Base-by-base conservation (phyloP, 2,329 filamentous ascomycete genomes). In the Alternaria triticimaculans region DNA sequence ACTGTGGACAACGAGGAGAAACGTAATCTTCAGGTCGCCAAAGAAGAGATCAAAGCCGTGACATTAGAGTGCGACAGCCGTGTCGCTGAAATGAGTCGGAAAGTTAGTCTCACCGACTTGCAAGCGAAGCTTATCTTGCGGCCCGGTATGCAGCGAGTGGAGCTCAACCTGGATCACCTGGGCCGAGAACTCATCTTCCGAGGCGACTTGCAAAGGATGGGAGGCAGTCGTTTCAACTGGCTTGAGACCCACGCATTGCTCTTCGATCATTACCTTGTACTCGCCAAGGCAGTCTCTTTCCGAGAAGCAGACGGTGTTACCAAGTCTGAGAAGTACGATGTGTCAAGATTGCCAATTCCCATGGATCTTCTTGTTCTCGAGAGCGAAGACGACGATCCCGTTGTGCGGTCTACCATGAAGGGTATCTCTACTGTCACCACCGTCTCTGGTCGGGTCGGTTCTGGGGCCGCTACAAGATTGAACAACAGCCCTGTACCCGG, bases 311-410 rank as follows among this genome's bases (percentile, higher is more conserved):
- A 89, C 48, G 88, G 87, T 51, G 87, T 87, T n/a, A 87, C 90
- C 58, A 96, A 91, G 81, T 93, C 92, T 72, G 89, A 91, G 73
- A 85, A 86, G 68, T 99, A 96, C 72, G 96, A 99, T 79, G 95
- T 99, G 30, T 97, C 94, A 1, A 94, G 96, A 79, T 86, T 97
- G 84, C 93, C 92, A 7, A 97, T 99, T 67, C 96, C 96, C 0
- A 99, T 99, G 95, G 94, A 97, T 72, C 85, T 99, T 3, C 85
- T 99, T 25, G 92, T 97, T 54, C 85, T 99, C 1, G 96, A 99
- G 80, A 97, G 92, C 78, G 90, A 92, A 70, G 93, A 95, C 69
- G 96, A 99, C 69, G 93, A 97, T 68, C 90, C 96, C 0, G 92
- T 98, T 6, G 88, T 94, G 60, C 97, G 96, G 78, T 90, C 87